A percentile compares a stretch with the other conserved stretches of the same genome.
Conservation (phyloP, 768 basidiomycete genomes). For the Neoboletus brunneissimus region DNA sequence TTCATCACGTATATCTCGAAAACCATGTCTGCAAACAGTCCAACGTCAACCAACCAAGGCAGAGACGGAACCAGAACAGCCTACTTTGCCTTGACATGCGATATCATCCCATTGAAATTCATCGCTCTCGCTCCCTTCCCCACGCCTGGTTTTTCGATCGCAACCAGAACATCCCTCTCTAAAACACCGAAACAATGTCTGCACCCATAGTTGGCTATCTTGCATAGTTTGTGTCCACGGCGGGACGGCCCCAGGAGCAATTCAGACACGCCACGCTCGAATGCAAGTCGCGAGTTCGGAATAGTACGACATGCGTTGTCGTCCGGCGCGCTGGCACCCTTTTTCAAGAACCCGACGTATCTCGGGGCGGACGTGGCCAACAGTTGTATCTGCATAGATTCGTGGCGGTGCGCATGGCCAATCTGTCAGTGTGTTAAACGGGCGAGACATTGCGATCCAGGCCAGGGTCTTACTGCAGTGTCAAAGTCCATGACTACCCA, state of each 20-base stretch:
- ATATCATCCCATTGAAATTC: conserved; percentile 55
- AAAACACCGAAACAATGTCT: conserved; percentile 42
- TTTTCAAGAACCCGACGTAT: neutral
- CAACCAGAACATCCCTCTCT: neutral
- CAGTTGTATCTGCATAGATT: conserved; percentile 43
- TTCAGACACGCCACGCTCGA: conserved; percentile 26
- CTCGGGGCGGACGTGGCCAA: neutral
- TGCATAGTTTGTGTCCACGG: conserved; percentile 30
- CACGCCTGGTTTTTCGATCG: neutral
- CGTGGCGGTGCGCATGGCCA: conserved; percentile 65
- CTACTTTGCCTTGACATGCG: conserved; percentile 63
- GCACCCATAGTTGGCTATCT: conserved; percentile 47
- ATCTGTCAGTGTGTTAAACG: conserved; percentile 37
- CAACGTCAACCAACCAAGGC: conserved; percentile 4
- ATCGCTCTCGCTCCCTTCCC: conserved; percentile 30
- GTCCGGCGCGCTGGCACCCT: too few species aligned
- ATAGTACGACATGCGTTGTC: rapidly evolving
- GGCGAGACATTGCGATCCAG: too few species aligned
- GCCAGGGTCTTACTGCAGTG: conserved; percentile 40
- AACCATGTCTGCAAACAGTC: conserved; percentile 43
- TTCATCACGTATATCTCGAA: conserved; percentile 49
- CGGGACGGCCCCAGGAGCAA: conserved; percentile 17
- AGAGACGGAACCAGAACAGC: conserved; percentile 16
- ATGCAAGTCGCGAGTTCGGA: neutral
- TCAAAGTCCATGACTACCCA: conserved; percentile 47